Evolutionary conservation across 2,329 filamentous ascomycete genomes (phyloP).

Genomic region (Trichoderma sp.): DNA sequence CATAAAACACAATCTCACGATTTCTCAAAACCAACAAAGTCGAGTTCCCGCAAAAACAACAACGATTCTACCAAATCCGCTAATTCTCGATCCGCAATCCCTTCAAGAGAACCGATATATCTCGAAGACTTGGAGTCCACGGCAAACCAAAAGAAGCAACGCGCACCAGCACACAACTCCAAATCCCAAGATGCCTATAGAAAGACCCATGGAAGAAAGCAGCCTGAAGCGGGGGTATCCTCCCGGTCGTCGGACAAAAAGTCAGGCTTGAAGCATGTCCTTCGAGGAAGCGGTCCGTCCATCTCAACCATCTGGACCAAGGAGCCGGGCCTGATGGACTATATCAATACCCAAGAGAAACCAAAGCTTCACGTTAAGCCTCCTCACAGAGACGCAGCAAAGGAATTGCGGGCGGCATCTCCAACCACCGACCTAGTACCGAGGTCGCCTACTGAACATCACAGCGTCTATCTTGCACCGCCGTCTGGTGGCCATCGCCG

Average conservation of each 20-base stretch:
- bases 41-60: conserved; percentile 10
- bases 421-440: conserved; percentile 40
- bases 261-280: conserved; percentile 40
- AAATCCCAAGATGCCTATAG: conserved; percentile 12
- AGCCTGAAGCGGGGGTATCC: conserved; percentile 25
- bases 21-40: conserved; percentile 16
- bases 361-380: conserved; percentile 13
- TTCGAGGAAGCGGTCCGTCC: conserved; percentile 49
- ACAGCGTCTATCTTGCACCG: conserved; percentile 28
- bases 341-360: not conserved
- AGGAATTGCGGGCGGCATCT: conserved; percentile 38
- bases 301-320: conserved; percentile 50
- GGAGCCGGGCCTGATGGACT: conserved; percentile 31
- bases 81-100: conserved; percentile 16
- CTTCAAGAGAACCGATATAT: conserved; percentile 23
- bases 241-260: conserved; percentile 26
- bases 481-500: conserved; percentile 26
- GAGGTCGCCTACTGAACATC: conserved; percentile 39
- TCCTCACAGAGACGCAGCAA: conserved; percentile 15
- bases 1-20: conserved; percentile 1
- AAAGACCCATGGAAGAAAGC: conserved; percentile 30
- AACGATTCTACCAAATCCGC: not conserved
- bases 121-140: conserved; percentile 17
- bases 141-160: conserved; percentile 47
- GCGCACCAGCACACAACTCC: conserved; percentile 33